Conservation (phyloP, 2,329 filamentous ascomycete genomes). For the Magnaporthales sp. region DNA sequence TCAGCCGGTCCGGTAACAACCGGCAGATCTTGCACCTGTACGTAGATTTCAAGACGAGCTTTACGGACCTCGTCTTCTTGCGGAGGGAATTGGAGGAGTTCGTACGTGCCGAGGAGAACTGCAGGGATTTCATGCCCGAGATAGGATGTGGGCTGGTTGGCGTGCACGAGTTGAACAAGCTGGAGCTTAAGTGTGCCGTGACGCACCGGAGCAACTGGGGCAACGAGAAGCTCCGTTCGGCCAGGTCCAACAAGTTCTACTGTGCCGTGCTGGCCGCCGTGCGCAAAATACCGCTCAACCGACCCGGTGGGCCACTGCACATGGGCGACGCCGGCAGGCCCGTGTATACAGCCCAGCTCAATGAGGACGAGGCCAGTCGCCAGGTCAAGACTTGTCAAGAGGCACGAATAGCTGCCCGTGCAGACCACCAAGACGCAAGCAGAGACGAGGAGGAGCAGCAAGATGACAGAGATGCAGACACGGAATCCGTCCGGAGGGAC, state of each 20-base stretch:
- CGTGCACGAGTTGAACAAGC: constrained; percentile 30
- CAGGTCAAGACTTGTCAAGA: not conserved
- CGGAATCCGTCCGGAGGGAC: not conserved
- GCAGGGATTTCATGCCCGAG: constrained; percentile 53
- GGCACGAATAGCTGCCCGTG: not conserved
- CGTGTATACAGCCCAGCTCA: constrained; percentile 2
- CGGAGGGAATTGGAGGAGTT: constrained; percentile 56
- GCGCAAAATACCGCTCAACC: constrained; percentile 52
- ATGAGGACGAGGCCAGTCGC: not conserved
- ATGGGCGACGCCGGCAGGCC: constrained; percentile 2
- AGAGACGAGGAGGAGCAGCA: not conserved
- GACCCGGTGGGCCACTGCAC: constrained; percentile 1
- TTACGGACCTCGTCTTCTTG: constrained; percentile 59
- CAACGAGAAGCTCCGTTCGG: constrained; percentile 60
- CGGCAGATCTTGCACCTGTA: constrained; percentile 57
- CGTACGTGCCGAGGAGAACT: constrained; percentile 51
- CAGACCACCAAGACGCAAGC: not conserved
- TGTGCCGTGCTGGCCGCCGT: constrained; percentile 61
- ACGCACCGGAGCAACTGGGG: constrained; percentile 72
- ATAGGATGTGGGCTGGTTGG: constrained; percentile 56
- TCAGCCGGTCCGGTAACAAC: constrained; percentile 57
- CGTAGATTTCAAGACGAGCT: constrained; percentile 61
- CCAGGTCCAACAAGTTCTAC: constrained; percentile 66
- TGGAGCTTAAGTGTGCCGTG: constrained; percentile 39
- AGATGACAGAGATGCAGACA: not conserved